phyloP scores from a whole-genome alignment of 2,329 filamentous ascomycete genomes.

The Penicillium sp. region DNA sequence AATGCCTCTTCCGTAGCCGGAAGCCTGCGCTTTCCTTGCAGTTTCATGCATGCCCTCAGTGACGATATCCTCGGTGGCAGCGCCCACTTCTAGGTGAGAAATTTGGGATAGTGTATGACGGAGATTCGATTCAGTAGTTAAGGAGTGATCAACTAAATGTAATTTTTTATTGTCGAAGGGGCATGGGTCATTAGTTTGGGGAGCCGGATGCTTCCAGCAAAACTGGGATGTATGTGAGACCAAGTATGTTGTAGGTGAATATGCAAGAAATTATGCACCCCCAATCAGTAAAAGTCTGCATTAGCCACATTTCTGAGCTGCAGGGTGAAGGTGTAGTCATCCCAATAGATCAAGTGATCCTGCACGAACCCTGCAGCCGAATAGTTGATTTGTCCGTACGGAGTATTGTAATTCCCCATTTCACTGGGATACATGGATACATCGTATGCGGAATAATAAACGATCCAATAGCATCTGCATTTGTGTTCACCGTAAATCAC shows the following conservation, averaged over 20 bases:
- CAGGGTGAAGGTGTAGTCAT: neutral
- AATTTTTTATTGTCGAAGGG: neutral
- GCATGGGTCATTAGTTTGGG: neutral
- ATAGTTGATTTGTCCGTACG: slow-evolving; percentile 47
- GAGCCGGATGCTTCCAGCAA: neutral
- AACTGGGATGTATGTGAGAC: neutral
- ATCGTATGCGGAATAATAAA: no score
- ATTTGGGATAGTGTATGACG: neutral
- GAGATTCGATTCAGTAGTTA: neutral
- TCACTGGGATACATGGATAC: neutral
- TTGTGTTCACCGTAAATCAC: neutral
- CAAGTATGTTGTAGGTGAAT: neutral
- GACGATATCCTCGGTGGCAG: slow-evolving; percentile 1
- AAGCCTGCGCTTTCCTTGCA: slow-evolving; percentile 26
- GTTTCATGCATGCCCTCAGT: slow-evolving; percentile 23
- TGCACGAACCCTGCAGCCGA: slow-evolving; percentile 32
- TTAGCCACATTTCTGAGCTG: neutral
- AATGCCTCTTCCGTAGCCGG: slow-evolving; percentile 30
- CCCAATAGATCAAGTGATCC: neutral
- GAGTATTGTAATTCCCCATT: neutral
- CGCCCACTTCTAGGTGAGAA: neutral
- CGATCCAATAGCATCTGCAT: neutral
- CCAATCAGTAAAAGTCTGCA: neutral
- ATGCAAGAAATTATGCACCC: neutral
- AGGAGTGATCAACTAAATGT: neutral